phyloP scores from a whole-genome alignment of 805 yeast species.

The Ogataea zsoltii region DNA sequence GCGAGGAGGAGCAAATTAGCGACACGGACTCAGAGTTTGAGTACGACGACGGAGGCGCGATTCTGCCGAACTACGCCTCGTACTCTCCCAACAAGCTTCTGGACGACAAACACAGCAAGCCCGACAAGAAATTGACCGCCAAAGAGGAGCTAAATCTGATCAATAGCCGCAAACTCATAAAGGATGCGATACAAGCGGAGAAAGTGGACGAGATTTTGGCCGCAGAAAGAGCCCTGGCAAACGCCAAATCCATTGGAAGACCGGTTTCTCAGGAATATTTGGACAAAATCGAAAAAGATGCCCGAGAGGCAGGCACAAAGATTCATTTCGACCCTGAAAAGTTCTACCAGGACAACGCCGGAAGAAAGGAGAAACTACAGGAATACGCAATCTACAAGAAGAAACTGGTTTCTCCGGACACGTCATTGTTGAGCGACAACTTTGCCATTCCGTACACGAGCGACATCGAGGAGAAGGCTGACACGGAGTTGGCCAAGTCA shows the following conservation, averaged over 20 bases:
- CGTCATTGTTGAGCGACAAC: conserved; percentile 30
- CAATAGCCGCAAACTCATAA: conserved; percentile 33
- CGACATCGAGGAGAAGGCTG: conserved; percentile 64
- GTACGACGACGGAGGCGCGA: conserved; percentile 59
- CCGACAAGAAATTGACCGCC: conserved; percentile 16
- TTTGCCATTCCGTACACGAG: conserved; percentile 62
- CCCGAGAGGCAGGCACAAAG: conserved; percentile 41
- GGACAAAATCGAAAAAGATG: conserved; percentile 30
- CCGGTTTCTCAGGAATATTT: conserved; percentile 35
- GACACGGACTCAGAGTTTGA: conserved; percentile 63
- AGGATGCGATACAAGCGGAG: conserved; percentile 51
- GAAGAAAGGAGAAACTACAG: conserved; percentile 52
- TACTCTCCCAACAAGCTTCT: conserved; percentile 12
- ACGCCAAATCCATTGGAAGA: conserved; percentile 46
- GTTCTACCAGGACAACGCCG: conserved; percentile 48
- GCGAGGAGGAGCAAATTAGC: conserved; percentile 62
- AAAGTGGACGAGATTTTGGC: conserved; percentile 58
- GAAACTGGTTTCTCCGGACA: conserved; percentile 60
- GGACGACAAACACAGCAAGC: conserved; percentile 7
- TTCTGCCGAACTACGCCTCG: conserved; percentile 57
- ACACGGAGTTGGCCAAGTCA: conserved; percentile 56
- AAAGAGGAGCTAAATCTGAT: conserved; percentile 24
- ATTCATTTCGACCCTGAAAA: conserved; percentile 47
- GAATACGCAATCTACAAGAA: conserved; percentile 59
- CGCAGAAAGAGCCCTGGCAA: conserved; percentile 57